phyloP scores from a whole-genome alignment of 768 basidiomycete genomes.

The Lactifluus echinatus region DNA sequence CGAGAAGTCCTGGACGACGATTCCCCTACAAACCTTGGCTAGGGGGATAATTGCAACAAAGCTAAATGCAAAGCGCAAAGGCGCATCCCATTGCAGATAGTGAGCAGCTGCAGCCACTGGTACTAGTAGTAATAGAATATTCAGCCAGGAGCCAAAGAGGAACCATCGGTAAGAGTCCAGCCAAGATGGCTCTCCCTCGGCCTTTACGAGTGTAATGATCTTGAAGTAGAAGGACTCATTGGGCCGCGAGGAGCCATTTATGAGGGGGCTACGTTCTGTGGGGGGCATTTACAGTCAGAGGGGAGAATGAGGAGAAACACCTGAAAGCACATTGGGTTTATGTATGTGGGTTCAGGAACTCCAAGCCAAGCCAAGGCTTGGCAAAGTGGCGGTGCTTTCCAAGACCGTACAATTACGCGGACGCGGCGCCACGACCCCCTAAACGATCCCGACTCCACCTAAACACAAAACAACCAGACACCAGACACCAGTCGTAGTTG shows the following conservation, averaged over 20 bases:
- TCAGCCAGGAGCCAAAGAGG: conserved; percentile 59
- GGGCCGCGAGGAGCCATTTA: conserved; percentile 30
- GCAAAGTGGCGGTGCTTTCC: conserved; percentile 1
- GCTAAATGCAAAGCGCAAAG: conserved; percentile 61
- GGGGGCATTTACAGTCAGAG: background rate
- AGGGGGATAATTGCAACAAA: conserved; percentile 83
- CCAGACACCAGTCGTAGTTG: background rate
- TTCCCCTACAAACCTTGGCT: conserved; percentile 50
- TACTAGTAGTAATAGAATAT: conserved; percentile 70
- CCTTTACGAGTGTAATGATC: conserved; percentile 36
- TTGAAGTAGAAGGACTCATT: conserved; percentile 31
- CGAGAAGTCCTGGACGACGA: background rate
- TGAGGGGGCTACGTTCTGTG: conserved; percentile 14
- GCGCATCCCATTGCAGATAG: conserved; percentile 65
- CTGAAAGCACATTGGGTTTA: background rate
- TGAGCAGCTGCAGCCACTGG: conserved; percentile 64
- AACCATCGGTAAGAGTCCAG: conserved; percentile 48
- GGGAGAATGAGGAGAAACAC: background rate
- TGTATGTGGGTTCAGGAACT: no score
- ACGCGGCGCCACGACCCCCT: no score
- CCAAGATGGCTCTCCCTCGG: conserved; percentile 61
- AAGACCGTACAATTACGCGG: no score
- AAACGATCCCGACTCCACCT: no score
- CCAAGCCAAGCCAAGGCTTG: background rate
- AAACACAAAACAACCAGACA: no score